Evolutionary conservation across 2,329 filamentous ascomycete genomes (phyloP), one percentile per base, ranked within the genome.

Genomic region (Sporothrix brasiliensis): DNA sequence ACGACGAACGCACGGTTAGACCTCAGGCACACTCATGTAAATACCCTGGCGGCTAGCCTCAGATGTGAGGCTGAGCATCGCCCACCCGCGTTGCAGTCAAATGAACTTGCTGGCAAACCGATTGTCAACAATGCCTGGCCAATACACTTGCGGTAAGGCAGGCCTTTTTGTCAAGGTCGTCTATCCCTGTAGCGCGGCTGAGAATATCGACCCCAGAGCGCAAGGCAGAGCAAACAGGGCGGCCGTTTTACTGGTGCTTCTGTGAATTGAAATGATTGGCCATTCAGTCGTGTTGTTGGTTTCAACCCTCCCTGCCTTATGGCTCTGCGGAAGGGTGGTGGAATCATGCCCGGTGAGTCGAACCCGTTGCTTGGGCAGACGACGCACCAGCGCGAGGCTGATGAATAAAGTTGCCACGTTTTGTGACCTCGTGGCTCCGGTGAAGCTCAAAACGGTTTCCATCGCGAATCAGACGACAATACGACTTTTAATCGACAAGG

Each of bases 171-270:
- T 4, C 30, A 41, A 5, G 30, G n/a, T 58, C 0, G 34, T 58
- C 11, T 11, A 63, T 47, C 58, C 39, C 5, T 63, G 58, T 44
- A 21, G 39, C 58, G 4, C 21, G 58, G 21, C 39, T 47, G 39
- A 27, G 3, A n/a, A 27, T 21, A 27, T 27, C 39, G 19, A 21
- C 11, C 34, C 34, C 41, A 50, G 56, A 50, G 65, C 49, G 50
- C 65, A 67, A 67, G 65, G 65, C 65, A 67, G 50, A 39, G 34
- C 27, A 39, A 21, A 34, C 3, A 14, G 3, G n/a, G 49, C 3
- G n/a, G n/a, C 19, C 39, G 39, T 27, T 61, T 47, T 39, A 24
- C 16, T 21, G 58, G 16, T 47, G 58, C 58, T 21, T 47, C 58
- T 9, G 16, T 11, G 21, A n/a, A 24, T 24, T 50, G 21, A 21